These are phyloP conservation scores for Ceratocystis variospora DNA, from an alignment of 2,329 filamentous ascomycete genomes.

Conservation along the genomic window DNA sequence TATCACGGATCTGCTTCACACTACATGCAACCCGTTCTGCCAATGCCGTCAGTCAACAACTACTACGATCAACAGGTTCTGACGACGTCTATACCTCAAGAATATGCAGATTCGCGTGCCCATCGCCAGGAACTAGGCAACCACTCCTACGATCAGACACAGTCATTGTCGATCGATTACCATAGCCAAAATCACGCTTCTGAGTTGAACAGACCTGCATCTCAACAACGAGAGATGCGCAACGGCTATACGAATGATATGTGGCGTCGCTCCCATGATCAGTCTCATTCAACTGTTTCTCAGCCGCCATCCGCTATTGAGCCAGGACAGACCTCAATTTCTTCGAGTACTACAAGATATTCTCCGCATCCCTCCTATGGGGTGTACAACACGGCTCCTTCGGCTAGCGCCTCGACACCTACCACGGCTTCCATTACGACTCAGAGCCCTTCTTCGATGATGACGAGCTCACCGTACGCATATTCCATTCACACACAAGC, in stretches of 20 bases:
- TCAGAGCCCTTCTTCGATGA: constrained; percentile 53
- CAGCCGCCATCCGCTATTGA: constrained; percentile 30
- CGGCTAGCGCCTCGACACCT: constrained; percentile 34
- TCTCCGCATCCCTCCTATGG: constrained; percentile 39
- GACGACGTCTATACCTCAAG: constrained; percentile 55
- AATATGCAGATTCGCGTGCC: constrained; percentile 44
- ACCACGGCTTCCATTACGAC: constrained; percentile 20
- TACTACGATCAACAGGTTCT: constrained; percentile 26
- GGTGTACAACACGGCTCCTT: constrained; percentile 28
- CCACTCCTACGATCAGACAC: constrained; percentile 72
- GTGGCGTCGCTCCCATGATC: constrained; percentile 74
- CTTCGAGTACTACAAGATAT: constrained; percentile 34
- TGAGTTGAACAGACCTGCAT: constrained; percentile 78
- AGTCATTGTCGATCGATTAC: constrained; percentile 66
- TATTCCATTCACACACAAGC: constrained; percentile 59
- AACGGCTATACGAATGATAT: constrained; percentile 65
- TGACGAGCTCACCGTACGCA: constrained; percentile 52
- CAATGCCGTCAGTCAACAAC: constrained; percentile 43
- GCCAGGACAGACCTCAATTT: constrained; percentile 17
- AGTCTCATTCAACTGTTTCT: constrained; percentile 40
- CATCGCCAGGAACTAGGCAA: constrained; percentile 74
- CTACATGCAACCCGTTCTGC: constrained; percentile 59
- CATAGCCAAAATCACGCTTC: constrained; percentile 78
- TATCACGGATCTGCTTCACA: constrained; percentile 55
- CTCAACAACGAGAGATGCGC: constrained; percentile 65